Evolutionary conservation across 2,329 filamentous ascomycete species (phyloP).

Genomic region (Paecilomyces variotii): DNA sequence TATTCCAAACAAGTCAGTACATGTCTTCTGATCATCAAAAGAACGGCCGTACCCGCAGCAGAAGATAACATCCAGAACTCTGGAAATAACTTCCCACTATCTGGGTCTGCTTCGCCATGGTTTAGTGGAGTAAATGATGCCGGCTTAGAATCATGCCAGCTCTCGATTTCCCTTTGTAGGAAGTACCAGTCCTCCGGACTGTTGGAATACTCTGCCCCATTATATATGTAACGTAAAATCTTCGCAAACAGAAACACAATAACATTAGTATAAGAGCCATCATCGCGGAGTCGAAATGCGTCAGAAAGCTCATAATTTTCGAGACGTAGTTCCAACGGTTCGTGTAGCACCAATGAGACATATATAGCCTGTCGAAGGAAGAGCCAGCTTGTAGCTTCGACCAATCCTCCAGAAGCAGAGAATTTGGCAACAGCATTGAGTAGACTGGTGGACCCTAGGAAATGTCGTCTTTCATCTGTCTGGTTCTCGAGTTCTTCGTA

Average conservation of each 20-base stretch:
- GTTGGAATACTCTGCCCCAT: constrained; percentile 12
- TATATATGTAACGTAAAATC: constrained; percentile 24
- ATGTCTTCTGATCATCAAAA: neutral
- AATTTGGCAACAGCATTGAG: constrained; percentile 32
- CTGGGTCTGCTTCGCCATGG: constrained; percentile 18
- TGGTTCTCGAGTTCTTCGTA: constrained; percentile 38
- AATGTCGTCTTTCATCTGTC: constrained; percentile 29
- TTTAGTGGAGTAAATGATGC: constrained; percentile 26
- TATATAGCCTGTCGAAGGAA: constrained; percentile 37
- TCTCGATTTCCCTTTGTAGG: constrained; percentile 17
- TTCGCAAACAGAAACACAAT: constrained; percentile 33
- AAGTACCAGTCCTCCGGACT: constrained; percentile 16
- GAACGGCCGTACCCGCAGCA: constrained; percentile 19
- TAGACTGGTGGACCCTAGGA: constrained; percentile 31
- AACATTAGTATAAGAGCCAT: constrained; percentile 31
- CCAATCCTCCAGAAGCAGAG: constrained; percentile 31
- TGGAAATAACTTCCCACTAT: constrained; percentile 21
- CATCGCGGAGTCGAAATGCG: constrained; percentile 29
- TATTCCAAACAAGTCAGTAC: constrained; percentile 3
- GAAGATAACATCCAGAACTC: constrained; percentile 30
- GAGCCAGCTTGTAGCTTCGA: constrained; percentile 36
- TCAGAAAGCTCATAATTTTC: constrained; percentile 32
- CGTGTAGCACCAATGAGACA: constrained; percentile 28
- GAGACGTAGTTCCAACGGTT: constrained; percentile 30
- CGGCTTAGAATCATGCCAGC: constrained; percentile 22